Evolutionary conservation across 2,329 filamentous ascomycete genomes (phyloP).

Genomic region (Coleophoma crateriformis): DNA sequence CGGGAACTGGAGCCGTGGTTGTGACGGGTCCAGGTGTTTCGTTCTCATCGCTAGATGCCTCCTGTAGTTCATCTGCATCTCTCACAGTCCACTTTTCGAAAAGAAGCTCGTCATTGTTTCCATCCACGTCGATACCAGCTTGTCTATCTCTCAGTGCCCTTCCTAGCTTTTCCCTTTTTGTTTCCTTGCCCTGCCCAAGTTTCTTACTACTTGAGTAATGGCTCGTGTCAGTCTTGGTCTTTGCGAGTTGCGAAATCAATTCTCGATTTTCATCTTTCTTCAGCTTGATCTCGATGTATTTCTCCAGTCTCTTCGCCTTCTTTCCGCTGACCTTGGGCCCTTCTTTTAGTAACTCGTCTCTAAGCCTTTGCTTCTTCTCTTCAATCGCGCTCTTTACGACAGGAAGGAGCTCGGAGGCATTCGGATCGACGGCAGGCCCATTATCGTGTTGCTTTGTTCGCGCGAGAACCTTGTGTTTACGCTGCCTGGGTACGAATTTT

Average conservation of each 20-base stretch:
- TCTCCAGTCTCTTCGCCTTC: slow-evolving; percentile 62
- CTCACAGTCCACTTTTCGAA: slow-evolving; percentile 35
- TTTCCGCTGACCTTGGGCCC: slow-evolving; percentile 54
- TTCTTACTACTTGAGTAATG: slow-evolving; percentile 73
- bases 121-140: slow-evolving; percentile 47
- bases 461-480: slow-evolving; percentile 65
- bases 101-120: slow-evolving; percentile 43
- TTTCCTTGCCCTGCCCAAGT: slow-evolving; percentile 67
- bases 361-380: slow-evolving; percentile 49
- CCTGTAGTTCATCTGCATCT: slow-evolving; percentile 26
- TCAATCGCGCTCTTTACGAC: slow-evolving; percentile 40
- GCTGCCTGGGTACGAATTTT: slow-evolving; percentile 57
- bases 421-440: slow-evolving; percentile 41
- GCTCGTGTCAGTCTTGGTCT: slow-evolving; percentile 74
- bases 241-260: slow-evolving; percentile 76
- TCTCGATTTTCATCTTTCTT: slow-evolving; percentile 88
- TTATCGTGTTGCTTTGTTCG: slow-evolving; percentile 43
- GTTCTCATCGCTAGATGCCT: slow-evolving; percentile 18
- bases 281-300: slow-evolving; percentile 81
- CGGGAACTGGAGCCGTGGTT: slow-evolving; percentile 4
- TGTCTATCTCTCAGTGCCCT: slow-evolving; percentile 59
- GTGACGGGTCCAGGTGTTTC: slow-evolving; percentile 9
- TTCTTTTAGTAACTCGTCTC: slow-evolving; percentile 45
- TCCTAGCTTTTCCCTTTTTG: slow-evolving; percentile 62
- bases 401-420: slow-evolving; percentile 46